Evolutionary conservation across 345 rosid genomes (phyloP), one percentile per base, ranked within the genome.

Genomic region (Eucalyptus paniculata): DNA sequence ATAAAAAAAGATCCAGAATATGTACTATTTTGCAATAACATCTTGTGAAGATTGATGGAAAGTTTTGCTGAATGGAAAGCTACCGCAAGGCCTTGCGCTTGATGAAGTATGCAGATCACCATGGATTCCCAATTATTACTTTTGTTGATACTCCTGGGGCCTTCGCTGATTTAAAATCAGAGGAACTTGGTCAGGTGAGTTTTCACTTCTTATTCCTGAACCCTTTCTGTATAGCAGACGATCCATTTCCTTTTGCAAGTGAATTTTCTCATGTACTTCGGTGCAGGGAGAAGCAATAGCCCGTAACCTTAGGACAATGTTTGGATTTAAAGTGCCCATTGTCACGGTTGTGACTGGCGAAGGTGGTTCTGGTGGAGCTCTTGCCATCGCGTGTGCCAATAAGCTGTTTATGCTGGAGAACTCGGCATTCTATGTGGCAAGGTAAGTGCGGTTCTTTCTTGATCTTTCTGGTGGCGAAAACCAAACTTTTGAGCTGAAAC

Each of bases 301-400:
- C 89, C 93, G 93, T 88, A 98, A 97, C 91, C 93, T 98, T 92
- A 96, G 98, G 95, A 94, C 96, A 37, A 98, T 96, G 99, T 98
- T 98, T 50, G 98, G 98, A 89, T 93, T 98, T 62, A 97, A 96
- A 94, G 99, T 98, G 83, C 99, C 99, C 7, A 93, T 98, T 87
- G 89, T 98, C 91, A 94, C 99, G 26, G 95, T 98, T 87, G 98
- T 98, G 91, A 96, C 96, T 72, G 99, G 98, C 62, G 99, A 98
- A 94, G 99, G 99, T 94, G 99, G 99, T 89, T 96, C 98, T 95
- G 99, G 99, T 89, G 99, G 99, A 92, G 99, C 99, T 89, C 90
- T 98, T 92, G 99, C 99, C 91, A 96, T 98, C 90, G 98, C 96
- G n/a, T 97, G 98, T 92, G 97, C 97, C 88, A 98, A 98, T 92